A percentile compares a stretch with the other conserved stretches of the same genome.
phyloP scores from a whole-genome alignment of 306 rosid species.

The Elaeagnus macrophylla region DNA sequence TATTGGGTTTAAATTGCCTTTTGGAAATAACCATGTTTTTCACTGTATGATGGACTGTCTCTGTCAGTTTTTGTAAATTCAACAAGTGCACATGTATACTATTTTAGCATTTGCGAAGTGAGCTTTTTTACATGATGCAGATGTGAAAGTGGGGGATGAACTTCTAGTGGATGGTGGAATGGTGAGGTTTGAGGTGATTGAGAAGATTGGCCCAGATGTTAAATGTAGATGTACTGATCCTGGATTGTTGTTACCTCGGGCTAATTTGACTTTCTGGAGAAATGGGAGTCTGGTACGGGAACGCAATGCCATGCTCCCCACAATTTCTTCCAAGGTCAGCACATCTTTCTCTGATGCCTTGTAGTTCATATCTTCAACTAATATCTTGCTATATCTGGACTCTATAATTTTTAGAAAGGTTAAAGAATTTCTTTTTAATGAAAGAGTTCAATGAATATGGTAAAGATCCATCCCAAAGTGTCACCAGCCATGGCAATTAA shows the following conservation, averaged over 20 bases:
- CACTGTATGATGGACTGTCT: background rate
- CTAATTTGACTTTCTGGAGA: slow-evolving; percentile 97
- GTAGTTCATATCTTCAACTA: slow-evolving; percentile 5
- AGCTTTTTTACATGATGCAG: slow-evolving; percentile 32
- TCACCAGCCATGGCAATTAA: too few species aligned
- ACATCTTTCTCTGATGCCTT: background rate
- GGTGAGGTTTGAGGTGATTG: slow-evolving; percentile 97
- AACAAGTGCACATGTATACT: background rate
- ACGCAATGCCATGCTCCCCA: slow-evolving; percentile 95
- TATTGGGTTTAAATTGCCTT: slow-evolving; percentile 7
- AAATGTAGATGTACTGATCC: slow-evolving; percentile 95
- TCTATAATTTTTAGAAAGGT: too few species aligned
- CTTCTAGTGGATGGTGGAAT: slow-evolving; percentile 97
- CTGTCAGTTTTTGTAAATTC: slow-evolving; percentile 8
- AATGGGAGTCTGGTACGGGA: slow-evolving; percentile 88
- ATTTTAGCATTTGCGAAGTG: slow-evolving; percentile 2
- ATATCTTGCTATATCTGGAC: background rate
- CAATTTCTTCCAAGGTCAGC: slow-evolving; percentile 85
- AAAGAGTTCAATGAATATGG: too few species aligned
- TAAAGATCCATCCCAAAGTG: too few species aligned
- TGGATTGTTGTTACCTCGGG: slow-evolving; percentile 88
- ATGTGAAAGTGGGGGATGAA: slow-evolving; percentile 88
- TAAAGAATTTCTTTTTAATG: too few species aligned
- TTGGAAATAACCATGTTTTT: background rate
- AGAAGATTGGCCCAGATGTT: slow-evolving; percentile 94